Base-by-base conservation (phyloP, 2,329 filamentous ascomycete genomes). In the Mycosphaerella arachidis region DNA sequence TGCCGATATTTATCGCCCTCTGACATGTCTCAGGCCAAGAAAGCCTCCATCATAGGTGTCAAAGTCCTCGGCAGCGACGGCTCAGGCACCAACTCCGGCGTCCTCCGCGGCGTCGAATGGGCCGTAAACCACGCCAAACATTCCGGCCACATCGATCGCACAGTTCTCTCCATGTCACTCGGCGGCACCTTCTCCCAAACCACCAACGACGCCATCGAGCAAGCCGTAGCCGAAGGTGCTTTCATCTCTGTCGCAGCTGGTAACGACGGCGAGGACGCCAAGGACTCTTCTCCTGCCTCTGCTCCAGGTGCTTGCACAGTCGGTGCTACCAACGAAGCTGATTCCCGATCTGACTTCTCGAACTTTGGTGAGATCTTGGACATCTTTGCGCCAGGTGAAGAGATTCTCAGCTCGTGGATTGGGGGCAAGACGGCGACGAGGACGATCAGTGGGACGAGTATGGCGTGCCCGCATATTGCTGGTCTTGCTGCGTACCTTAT, bases 71-170 rank as follows among this genome's bases (percentile, higher is more conserved):
- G 74, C 43, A 72, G 71, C 18, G 66, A 76, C 6, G 77, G 78
- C 48, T 74, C 73, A 48, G 80, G 80, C 33, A 76, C 73, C 2
- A 75, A 73, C 55, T 71, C 74, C n/a, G 74, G 73, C 61, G 78
- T 79, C 60, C 75, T 84, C 58, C 68, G 72, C 33, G 81, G 80
- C 29, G 79, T 82, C 69, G 68, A 77, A 55, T 77, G 72, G 70
- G 76, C 77, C 29, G 70, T 78, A 51, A 59, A 71, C 45, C 72
- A 76, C 53, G 90, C 90, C 70, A 91, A 92, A 81, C 27, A 53
- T 7, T 90, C 79, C 71, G 88, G 96, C 87, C 89, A 88, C 76
- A 97, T 96, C 40, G 56, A 59, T n/a, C 61, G 61, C n/a, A 43
- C 63, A n/a, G 59, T 63, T 29, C 73, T 70, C 55, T 76, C 74